Percentiles rank a stretch among this genome's conserved stretches.
Conservation (phyloP, 2,329 filamentous ascomycete species). For the Amauroascus verrucosus region DNA sequence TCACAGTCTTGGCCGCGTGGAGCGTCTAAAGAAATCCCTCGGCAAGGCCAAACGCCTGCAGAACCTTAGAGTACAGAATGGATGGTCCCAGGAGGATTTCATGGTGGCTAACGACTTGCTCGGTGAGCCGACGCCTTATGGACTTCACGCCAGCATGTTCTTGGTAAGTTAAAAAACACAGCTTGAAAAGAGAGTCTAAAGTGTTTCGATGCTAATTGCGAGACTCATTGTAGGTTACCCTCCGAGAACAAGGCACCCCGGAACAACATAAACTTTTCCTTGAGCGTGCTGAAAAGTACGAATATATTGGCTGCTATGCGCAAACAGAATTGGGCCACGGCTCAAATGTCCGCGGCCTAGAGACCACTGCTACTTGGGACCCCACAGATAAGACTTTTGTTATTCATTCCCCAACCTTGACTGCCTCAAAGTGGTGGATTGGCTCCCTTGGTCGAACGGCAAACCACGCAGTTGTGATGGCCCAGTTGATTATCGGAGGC, state of each 20-base stretch:
- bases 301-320: slow-evolving; percentile 68
- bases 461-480: slow-evolving; percentile 70
- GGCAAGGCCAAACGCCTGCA: slow-evolving; percentile 60
- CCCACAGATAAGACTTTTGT: slow-evolving; percentile 62
- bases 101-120: slow-evolving; percentile 57
- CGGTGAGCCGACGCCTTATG: slow-evolving; percentile 63
- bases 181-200: too few species aligned
- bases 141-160: slow-evolving; percentile 62
- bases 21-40: slow-evolving; percentile 59
- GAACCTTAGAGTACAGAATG: slow-evolving; percentile 54
- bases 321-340: slow-evolving; percentile 74
- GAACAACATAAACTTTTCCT: slow-evolving; percentile 66
- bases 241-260: slow-evolving; percentile 59
- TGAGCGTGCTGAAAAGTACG: slow-evolving; percentile 56
- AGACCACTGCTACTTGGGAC: slow-evolving; percentile 66
- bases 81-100: slow-evolving; percentile 58
- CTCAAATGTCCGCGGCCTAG: slow-evolving; percentile 62
- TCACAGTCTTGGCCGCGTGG: slow-evolving; percentile 60
- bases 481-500: slow-evolving; percentile 59
- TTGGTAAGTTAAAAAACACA: slow-evolving; percentile 42
- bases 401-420: slow-evolving; percentile 62
- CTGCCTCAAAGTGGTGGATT: slow-evolving; percentile 77
- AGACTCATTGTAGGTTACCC: slow-evolving; percentile 45
- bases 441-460: slow-evolving; percentile 65
- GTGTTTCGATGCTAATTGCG: too few species aligned